Evolutionary conservation across 176 grass and related monocot species (phyloP), one percentile per base, ranked within the genome.

Genomic region (Avena eriantha): DNA sequence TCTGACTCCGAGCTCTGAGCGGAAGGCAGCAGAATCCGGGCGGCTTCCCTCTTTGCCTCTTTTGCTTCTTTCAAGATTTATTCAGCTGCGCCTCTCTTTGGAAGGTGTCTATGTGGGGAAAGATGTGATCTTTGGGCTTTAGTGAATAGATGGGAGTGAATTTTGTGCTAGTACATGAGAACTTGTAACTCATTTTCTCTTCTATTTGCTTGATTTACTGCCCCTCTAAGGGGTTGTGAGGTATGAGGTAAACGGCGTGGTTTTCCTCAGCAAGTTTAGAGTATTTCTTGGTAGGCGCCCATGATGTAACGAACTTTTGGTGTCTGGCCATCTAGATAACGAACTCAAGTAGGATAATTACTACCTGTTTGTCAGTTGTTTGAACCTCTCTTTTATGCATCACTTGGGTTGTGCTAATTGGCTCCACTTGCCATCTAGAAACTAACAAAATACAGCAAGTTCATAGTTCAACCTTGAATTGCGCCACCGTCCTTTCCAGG

Each of bases 71-170:
- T 21, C 6, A 66, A 75, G 80, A 47, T 79, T 85, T 90, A 66
- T 70, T 12, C 47, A 47, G 67, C 74, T 57, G 48, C 68, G 57
- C 43, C 23, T 57, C 49, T 53, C n/a, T 8, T 45, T 56, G 35
- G 10, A 29, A n/a, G 84, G 16, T 87, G 76, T 51, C 63, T 41
- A 48, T 68, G 35, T 9, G 68, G 61, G 48, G 36, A 12, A 58
- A 80, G 48, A 75, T 77, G 49, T 41, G 39, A 80, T 81, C 41
- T 81, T 88, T 77, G 85, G 82, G 41, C 76, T 69, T 58, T n/a
- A 35, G 7, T 10, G 49, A 34, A 3, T 29, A 74, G 45, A 76
- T 50, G 57, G 19, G 43, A 41, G 68, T 75, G 19, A 79, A 10
- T 63, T 47, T 67, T 50, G 19, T 50, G 21, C 84, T 79, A 17